Conservation (phyloP, 1,284 basidiomycete genomes). For the Ganoderma lucidum region DNA sequence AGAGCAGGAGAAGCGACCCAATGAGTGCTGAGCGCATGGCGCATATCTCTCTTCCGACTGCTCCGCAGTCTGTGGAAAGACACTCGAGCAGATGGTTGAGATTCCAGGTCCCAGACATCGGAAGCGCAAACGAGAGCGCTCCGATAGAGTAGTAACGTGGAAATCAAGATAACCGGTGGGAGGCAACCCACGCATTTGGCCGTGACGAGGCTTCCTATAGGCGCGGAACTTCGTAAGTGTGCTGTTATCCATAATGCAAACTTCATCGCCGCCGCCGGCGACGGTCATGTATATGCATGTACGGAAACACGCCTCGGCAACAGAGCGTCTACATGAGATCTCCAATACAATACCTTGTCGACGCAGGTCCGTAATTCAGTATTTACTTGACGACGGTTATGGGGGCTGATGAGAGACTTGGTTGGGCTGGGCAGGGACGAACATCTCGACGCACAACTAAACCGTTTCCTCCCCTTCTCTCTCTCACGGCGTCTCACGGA, state of each 20-base stretch:
- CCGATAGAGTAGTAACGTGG: slow-evolving; percentile 6
- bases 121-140: slow-evolving; percentile 7
- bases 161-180: not conserved
- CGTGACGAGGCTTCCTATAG: not conserved
- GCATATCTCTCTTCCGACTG: slow-evolving; percentile 14
- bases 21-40: slow-evolving; percentile 16
- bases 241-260: not conserved
- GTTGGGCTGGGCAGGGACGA: not conserved
- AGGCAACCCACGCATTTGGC: not conserved
- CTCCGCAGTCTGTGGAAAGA: not conserved
- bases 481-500: not conserved
- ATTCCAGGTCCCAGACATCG: not conserved
- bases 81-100: not conserved
- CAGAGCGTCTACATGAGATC: not conserved
- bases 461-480: not conserved
- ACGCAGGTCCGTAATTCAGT: not conserved
- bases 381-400: not conserved
- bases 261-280: not conserved
- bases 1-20: slow-evolving; percentile 20
- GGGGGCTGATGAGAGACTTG: not conserved
- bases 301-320: not conserved
- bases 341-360: not conserved
- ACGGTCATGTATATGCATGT: not conserved
- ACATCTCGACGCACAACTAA: not conserved
- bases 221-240: not conserved